Conservation (phyloP, 208 protist genomes). For the Acanthamoeba quina region DNA sequence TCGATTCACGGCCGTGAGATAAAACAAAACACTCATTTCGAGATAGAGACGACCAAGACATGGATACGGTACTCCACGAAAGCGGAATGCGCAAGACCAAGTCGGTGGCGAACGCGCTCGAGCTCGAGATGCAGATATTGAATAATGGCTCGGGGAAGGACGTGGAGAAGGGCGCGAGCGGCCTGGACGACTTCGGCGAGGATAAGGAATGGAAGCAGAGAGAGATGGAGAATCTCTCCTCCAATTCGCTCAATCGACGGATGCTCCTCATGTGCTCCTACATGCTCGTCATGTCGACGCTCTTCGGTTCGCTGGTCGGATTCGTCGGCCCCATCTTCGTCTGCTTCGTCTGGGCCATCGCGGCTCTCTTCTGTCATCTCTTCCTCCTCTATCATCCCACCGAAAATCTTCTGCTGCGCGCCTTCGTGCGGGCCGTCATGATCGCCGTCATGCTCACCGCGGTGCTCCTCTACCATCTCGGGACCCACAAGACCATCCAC, state of each 20-base stretch:
- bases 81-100: not conserved
- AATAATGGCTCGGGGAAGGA: not conserved
- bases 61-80: not conserved
- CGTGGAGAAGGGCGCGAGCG: not conserved
- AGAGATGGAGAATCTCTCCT: not conserved
- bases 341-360: constrained; percentile 27
- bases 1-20: no score
- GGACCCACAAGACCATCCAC: constrained; percentile 34
- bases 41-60: not conserved
- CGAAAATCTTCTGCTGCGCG: constrained; percentile 18
- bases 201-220: not conserved
- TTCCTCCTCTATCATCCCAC: constrained; percentile 28
- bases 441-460: constrained; percentile 29
- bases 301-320: constrained; percentile 30
- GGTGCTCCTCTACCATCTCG: constrained; percentile 23
- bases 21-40: not conserved
- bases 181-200: not conserved
- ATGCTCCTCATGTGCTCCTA: constrained; percentile 27
- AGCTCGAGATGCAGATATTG: not conserved
- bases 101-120: not conserved
- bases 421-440: constrained; percentile 1
- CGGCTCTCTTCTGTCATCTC: constrained; percentile 13
- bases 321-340: constrained; percentile 37
- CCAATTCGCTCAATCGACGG: not conserved
- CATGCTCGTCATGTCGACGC: constrained; percentile 35